These are phyloP conservation scores for Botrytis squamosa DNA, from an alignment of 2,329 filamentous ascomycete species.

Conservation along the genomic window DNA sequence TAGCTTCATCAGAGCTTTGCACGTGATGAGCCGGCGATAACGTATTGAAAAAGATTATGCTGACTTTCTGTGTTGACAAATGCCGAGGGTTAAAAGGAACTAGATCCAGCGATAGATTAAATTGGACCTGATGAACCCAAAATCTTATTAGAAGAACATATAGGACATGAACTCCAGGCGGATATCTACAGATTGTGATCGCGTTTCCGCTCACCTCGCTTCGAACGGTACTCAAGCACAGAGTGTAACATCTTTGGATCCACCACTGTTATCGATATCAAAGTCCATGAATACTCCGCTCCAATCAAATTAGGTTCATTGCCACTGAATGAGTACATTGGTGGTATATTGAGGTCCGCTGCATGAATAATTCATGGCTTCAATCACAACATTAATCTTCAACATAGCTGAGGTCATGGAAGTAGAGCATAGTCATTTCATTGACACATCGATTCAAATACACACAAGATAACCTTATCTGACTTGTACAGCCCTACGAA, in stretches of 20 bases:
- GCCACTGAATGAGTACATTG: not conserved
- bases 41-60: not conserved
- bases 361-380: conserved; percentile 12
- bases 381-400: not conserved
- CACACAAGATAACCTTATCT: not conserved
- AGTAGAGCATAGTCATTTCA: not conserved
- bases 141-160: not conserved
- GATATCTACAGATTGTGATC: not conserved
- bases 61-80: conserved; percentile 10
- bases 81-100: not conserved
- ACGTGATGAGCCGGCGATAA: conserved; percentile 11
- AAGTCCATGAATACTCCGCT: not conserved
- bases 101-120: not conserved
- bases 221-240: not conserved
- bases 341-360: not conserved
- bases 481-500: not conserved
- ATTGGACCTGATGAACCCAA: not conserved
- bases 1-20: conserved; percentile 16
- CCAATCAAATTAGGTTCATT: not conserved
- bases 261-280: conserved; percentile 11
- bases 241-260: not conserved
- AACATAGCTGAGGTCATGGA: not conserved
- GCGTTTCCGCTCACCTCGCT: not conserved
- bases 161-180: not conserved
- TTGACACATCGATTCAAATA: conserved; percentile 7